phyloP scores from a whole-genome alignment of 139 green algal genomes.

The Chlamydomonas eustigma region DNA sequence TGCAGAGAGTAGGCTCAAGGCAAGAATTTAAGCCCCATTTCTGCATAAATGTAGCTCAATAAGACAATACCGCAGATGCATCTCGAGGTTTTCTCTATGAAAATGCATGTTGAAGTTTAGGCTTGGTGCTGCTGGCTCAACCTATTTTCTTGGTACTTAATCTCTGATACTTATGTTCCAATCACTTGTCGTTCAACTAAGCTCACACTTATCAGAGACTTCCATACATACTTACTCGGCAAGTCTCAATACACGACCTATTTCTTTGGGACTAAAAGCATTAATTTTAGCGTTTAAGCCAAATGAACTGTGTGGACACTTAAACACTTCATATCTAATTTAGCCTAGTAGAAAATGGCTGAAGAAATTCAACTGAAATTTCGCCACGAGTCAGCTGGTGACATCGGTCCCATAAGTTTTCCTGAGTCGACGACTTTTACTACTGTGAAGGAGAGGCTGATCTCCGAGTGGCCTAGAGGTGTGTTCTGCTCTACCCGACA shows the following conservation, averaged over 20 bases:
- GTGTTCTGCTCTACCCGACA: not conserved
- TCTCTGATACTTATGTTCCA: too few relatives aligned
- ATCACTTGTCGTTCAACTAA: too few relatives aligned
- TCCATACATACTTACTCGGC: not conserved
- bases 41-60: too few relatives aligned
- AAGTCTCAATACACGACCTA: too few relatives aligned
- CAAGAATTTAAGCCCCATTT: too few relatives aligned
- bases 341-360: not conserved
- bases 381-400: constrained; percentile 2
- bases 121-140: too few relatives aligned
- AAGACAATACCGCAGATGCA: too few relatives aligned
- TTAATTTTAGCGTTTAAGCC: not conserved
- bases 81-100: too few relatives aligned
- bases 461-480: constrained; percentile 44
- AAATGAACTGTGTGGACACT: not conserved
- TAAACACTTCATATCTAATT: not conserved
- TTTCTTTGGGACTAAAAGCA: too few relatives aligned
- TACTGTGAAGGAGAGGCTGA: constrained; percentile 28
- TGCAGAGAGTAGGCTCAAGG: too few relatives aligned
- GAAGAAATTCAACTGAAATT: not conserved
- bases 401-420: constrained; percentile 41
- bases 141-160: too few relatives aligned
- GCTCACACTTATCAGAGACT: not conserved
- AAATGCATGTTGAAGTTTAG: too few relatives aligned
- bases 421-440: constrained; percentile 19